Percentiles rank a stretch among this genome's conserved stretches.
Evolutionary conservation across 2,329 filamentous ascomycete species (phyloP).

Genomic region (Pleomassaria siparia): DNA sequence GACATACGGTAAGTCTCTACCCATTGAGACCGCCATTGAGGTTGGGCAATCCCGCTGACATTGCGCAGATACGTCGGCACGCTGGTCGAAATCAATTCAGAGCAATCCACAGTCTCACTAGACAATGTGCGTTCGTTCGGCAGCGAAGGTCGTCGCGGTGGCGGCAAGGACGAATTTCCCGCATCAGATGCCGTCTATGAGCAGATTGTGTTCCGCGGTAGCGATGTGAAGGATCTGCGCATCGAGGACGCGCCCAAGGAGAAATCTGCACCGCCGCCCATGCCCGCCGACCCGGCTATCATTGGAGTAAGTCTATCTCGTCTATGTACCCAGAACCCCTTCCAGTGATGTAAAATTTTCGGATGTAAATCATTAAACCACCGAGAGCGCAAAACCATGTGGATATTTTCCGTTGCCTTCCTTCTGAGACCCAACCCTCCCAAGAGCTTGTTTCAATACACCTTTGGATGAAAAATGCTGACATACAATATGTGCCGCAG

Average conservation of each 20-base stretch:
- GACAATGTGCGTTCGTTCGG: constrained; percentile 95
- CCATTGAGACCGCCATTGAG: constrained; percentile 17
- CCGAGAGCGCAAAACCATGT: constrained; percentile 96
- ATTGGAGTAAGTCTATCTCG: constrained; percentile 76
- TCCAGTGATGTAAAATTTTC: constrained; percentile 88
- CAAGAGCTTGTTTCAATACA: constrained; percentile 12
- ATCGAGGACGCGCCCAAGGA: constrained; percentile 80
- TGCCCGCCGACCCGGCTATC: constrained; percentile 95
- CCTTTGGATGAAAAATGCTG: constrained; percentile 19
- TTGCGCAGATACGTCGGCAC: constrained; percentile 82
- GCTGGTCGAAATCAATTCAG: constrained; percentile 96
- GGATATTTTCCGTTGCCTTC: constrained; percentile 99
- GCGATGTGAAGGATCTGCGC: constrained; percentile 96
- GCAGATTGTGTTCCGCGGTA: constrained; percentile 97
- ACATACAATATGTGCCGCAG: constrained; percentile 21
- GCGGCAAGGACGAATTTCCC: constrained; percentile 77
- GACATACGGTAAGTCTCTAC: constrained; percentile 77
- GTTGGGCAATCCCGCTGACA: constrained; percentile 7
- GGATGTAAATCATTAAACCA: constrained; percentile 88
- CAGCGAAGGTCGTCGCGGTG: constrained; percentile 84
- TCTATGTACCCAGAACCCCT: constrained; percentile 16
- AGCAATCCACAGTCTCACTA: constrained; percentile 92
- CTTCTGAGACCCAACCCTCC: constrained; percentile 71
- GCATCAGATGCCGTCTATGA: constrained; percentile 90
- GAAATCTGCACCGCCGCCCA: constrained; percentile 70